A percentile compares a stretch with the other conserved stretches of the same genome.
Conservation (phyloP, 2,329 filamentous ascomycete genomes). For the Nemania abortiva region DNA sequence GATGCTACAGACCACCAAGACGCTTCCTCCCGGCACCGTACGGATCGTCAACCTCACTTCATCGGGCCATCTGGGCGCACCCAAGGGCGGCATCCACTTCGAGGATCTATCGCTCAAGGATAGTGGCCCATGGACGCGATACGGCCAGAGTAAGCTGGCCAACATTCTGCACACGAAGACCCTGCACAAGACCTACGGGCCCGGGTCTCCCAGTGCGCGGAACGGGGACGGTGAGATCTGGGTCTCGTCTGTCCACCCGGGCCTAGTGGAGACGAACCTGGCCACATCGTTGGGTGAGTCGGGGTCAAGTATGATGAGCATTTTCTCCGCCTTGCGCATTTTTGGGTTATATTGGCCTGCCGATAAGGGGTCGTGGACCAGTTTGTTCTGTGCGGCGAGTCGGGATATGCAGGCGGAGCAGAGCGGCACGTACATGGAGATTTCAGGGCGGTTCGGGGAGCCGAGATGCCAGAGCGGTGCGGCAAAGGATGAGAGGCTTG, state of each 20-base stretch:
- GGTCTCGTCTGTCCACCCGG: slow-evolving; percentile 55
- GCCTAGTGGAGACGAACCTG: slow-evolving; percentile 54
- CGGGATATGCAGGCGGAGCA: slow-evolving; percentile 54
- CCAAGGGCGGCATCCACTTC: slow-evolving; percentile 47
- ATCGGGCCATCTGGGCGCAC: slow-evolving; percentile 46
- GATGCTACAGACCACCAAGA: slow-evolving; percentile 50
- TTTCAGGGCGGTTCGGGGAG: slow-evolving; percentile 49
- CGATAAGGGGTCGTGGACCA: slow-evolving; percentile 54
- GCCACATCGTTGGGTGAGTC: slow-evolving; percentile 32
- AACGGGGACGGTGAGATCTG: slow-evolving; percentile 55
- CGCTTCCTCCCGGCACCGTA: slow-evolving; percentile 43
- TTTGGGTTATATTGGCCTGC: slow-evolving; percentile 46
- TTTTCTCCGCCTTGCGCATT: slow-evolving; percentile 34
- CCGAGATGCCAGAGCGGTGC: slow-evolving; percentile 51
- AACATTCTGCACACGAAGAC: slow-evolving; percentile 58
- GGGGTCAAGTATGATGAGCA: slow-evolving; percentile 19
- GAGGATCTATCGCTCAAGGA: slow-evolving; percentile 41
- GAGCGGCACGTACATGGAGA: slow-evolving; percentile 53
- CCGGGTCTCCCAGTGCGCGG: slow-evolving; percentile 46
- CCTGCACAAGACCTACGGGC: slow-evolving; percentile 53
- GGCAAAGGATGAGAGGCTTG: slow-evolving; percentile 52
- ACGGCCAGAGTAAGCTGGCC: slow-evolving; percentile 61
- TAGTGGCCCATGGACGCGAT: slow-evolving; percentile 47
- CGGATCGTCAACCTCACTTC: slow-evolving; percentile 50
- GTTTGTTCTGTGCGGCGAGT: slow-evolving; percentile 54